These are phyloP conservation scores for Speleostelium caveatum DNA, from an alignment of 78 protist species.

Conservation along the genomic window DNA sequence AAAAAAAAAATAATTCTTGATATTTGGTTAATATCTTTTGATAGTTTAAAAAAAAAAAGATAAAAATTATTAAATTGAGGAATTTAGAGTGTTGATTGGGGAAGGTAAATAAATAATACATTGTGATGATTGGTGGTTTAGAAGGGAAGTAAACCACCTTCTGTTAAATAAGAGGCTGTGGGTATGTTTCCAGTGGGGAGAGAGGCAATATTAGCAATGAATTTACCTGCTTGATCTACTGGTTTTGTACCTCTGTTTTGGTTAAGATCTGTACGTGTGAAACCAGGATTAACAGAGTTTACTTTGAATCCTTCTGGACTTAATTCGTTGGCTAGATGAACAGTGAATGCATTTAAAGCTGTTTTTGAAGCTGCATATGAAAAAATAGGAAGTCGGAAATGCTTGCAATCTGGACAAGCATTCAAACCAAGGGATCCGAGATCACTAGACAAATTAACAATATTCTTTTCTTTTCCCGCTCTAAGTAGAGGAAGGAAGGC, in stretches of 20 bases:
- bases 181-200: neutral
- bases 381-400: neutral
- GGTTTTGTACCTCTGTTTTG: neutral
- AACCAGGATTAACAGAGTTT: conserved; percentile 8
- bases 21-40: too few species aligned
- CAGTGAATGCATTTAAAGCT: conserved; percentile 15
- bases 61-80: too few species aligned
- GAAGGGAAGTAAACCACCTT: neutral
- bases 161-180: neutral
- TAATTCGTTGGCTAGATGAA: conserved; percentile 7
- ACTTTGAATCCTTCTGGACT: neutral
- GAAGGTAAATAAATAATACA: too few species aligned
- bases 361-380: neutral
- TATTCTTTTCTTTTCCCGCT: neutral
- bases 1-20: too few species aligned
- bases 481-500: neutral
- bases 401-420: neutral
- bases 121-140: too few species aligned
- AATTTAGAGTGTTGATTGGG: too few species aligned
- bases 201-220: neutral
- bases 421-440: conserved; percentile 1
- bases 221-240: neutral
- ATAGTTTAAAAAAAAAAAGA: too few species aligned
- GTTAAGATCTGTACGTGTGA: conserved; percentile 7
- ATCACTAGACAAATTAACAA: conserved; percentile 5